These are phyloP conservation scores for Plasmodium inui DNA, from an alignment of 169 alveolate species.

Conservation along the genomic window DNA sequence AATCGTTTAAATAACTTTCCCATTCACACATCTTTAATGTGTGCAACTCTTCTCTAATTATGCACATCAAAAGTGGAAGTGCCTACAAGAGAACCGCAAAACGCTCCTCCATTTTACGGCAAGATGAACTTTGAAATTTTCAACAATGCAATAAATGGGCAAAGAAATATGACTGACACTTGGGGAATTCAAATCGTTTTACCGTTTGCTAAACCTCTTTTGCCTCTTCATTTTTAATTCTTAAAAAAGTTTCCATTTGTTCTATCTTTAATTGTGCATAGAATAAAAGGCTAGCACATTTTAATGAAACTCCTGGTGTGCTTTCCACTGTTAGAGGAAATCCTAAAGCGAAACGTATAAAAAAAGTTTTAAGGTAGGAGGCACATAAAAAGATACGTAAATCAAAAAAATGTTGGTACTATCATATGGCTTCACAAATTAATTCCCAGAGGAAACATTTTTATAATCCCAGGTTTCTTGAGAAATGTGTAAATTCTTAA, in stretches of 20 bases:
- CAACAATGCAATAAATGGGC: neutral
- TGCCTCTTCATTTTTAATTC: neutral
- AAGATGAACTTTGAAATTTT: neutral
- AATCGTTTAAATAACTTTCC: neutral
- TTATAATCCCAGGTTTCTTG: neutral
- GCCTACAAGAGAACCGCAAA: neutral
- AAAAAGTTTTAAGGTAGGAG: neutral
- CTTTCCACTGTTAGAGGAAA: neutral
- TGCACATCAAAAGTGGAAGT: neutral
- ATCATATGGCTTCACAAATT: neutral
- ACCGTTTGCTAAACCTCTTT: neutral
- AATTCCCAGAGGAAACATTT: neutral
- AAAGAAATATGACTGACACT: neutral
- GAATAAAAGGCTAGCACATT: neutral
- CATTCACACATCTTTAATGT: neutral
- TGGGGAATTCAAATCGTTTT: neutral
- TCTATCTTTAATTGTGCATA: neutral
- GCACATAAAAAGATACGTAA: neutral
- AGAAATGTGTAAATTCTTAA: neutral
- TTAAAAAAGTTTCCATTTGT: neutral
- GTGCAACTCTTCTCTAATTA: neutral
- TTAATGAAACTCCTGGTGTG: neutral
- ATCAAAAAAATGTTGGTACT: neutral
- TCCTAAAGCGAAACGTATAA: neutral
- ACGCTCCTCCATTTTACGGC: neutral